These are phyloP conservation scores for Nasturtium officinale DNA, from an alignment of 345 rosid species.

Conservation along the genomic window DNA sequence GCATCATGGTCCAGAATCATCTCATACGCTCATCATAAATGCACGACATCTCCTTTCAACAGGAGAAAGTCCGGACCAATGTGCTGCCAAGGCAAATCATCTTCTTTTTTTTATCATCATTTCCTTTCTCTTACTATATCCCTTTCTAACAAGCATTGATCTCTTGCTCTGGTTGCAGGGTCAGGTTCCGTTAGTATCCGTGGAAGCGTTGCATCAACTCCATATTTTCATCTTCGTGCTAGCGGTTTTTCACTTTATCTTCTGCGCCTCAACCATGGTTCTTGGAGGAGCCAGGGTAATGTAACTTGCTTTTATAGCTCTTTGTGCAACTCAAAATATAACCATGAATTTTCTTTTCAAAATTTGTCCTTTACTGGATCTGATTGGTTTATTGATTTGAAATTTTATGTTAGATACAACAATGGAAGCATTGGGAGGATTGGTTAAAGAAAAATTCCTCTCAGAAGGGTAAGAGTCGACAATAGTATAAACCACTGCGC, in stretches of 20 bases:
- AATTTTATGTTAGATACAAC: slow-evolving; percentile 54
- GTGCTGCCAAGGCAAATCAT: slow-evolving; percentile 46
- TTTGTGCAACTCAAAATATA: neutral
- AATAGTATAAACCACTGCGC: neutral
- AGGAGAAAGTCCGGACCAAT: slow-evolving; percentile 35
- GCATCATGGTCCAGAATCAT: slow-evolving; percentile 36
- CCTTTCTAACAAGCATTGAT: neutral
- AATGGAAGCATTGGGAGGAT: slow-evolving; percentile 83
- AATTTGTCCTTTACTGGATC: neutral
- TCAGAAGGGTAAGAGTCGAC: slow-evolving; percentile 34
- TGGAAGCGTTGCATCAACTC: slow-evolving; percentile 84
- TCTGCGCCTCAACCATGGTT: slow-evolving; percentile 75
- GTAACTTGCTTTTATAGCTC: neutral
- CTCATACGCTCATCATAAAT: slow-evolving; percentile 33
- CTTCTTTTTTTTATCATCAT: neutral
- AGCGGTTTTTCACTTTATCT: slow-evolving; percentile 80
- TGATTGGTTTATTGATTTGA: slow-evolving; percentile 7
- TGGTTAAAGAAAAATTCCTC: slow-evolving; percentile 39
- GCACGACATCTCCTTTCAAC: slow-evolving; percentile 51
- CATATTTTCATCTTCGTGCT: slow-evolving; percentile 86
- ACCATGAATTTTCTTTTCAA: neutral
- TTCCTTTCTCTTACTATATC: neutral
- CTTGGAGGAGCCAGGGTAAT: slow-evolving; percentile 81
- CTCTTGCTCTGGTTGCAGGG: slow-evolving; percentile 51
- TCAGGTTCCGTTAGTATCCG: slow-evolving; percentile 58